These are phyloP conservation scores for Nepenthes gracilis DNA, from an alignment of 148 eudicot species.

Conservation along the genomic window DNA sequence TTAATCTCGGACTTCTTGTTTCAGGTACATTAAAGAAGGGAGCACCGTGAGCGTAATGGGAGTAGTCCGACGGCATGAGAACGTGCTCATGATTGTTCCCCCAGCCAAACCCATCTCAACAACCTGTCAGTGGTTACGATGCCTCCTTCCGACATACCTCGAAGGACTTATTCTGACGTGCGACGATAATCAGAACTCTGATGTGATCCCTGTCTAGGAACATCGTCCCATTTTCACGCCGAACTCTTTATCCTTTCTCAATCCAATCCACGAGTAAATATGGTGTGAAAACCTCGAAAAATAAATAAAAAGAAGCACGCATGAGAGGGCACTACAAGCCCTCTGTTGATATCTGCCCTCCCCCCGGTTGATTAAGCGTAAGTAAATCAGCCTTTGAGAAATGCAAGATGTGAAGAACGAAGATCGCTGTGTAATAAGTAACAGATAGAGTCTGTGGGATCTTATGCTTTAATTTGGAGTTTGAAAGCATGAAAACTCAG, in stretches of 20 bases:
- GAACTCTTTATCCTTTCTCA: not conserved
- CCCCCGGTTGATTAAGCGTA: too few relatives aligned
- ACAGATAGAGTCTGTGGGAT: too few relatives aligned
- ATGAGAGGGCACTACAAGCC: too few relatives aligned
- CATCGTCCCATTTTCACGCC: not conserved
- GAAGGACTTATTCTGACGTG: constrained; percentile 80
- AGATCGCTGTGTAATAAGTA: too few relatives aligned
- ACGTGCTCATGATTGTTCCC: constrained; percentile 85
- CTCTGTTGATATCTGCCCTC: too few relatives aligned
- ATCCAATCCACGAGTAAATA: constrained; percentile 18
- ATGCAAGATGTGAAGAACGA: too few relatives aligned
- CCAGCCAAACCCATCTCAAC: constrained; percentile 71
- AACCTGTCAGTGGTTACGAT: constrained; percentile 64
- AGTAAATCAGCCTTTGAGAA: too few relatives aligned
- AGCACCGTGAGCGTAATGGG: constrained; percentile 91
- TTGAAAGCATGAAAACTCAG: too few relatives aligned
- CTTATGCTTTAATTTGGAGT: too few relatives aligned
- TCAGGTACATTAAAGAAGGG: constrained; percentile 91
- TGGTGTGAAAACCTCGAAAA: constrained; percentile 5
- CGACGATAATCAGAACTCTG: constrained; percentile 67
- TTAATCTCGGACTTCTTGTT: not conserved
- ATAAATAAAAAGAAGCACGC: too few relatives aligned
- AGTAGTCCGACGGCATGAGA: constrained; percentile 66
- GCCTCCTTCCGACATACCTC: constrained; percentile 73
- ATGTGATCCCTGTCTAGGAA: constrained; percentile 75